phyloP scores from a whole-genome alignment of 108 stramenopile species.

The Nitzschia sp. region DNA sequence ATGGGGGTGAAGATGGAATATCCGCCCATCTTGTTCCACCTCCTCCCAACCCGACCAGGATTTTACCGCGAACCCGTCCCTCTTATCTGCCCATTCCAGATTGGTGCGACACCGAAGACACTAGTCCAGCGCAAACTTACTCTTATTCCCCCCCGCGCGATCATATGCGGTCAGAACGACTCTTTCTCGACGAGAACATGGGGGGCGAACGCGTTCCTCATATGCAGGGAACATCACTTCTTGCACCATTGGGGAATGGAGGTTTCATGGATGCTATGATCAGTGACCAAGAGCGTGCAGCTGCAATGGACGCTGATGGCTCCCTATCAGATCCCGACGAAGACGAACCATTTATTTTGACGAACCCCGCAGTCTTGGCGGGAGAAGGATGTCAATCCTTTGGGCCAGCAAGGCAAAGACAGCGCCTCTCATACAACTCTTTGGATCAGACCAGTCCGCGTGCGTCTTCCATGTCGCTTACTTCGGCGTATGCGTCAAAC shows the following conservation, averaged over 20 bases:
- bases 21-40: neutral
- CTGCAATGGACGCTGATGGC: slow-evolving; percentile 16
- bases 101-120: neutral
- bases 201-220: neutral
- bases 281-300: neutral
- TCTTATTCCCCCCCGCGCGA: neutral
- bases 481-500: slow-evolving; percentile 5
- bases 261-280: neutral
- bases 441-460: neutral
- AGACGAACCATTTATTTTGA: slow-evolving; percentile 26
- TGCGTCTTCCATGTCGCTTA: slow-evolving; percentile 4
- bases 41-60: neutral
- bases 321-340: slow-evolving; percentile 30
- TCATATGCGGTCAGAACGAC: neutral
- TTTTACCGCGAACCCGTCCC: neutral
- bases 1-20: too few species aligned
- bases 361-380: slow-evolving; percentile 18
- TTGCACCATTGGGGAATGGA: neutral
- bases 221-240: neutral
- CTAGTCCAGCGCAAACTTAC: neutral
- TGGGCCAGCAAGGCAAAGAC: slow-evolving; percentile 19
- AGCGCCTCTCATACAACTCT: slow-evolving; percentile 19
- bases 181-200: neutral
- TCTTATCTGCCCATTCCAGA: slow-evolving; percentile 14
- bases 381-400: slow-evolving; percentile 13